Evolutionary conservation across 257 asterid genomes (phyloP), one percentile per base, ranked within the genome.

Genomic region (Echites panduratus): DNA sequence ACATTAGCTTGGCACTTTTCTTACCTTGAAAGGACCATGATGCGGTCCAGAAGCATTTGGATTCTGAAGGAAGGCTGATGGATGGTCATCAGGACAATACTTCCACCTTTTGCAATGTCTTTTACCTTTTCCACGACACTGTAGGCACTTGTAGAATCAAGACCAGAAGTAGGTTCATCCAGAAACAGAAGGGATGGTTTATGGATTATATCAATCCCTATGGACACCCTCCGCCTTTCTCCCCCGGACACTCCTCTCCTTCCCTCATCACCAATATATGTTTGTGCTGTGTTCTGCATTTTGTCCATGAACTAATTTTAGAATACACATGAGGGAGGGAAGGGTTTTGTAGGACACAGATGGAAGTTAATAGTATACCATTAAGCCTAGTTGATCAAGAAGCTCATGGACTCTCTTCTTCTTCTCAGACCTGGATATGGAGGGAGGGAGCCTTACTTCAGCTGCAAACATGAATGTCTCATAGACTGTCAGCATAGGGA

Each of bases 401-500:
- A 91, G 96, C 79, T 91, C 95, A 26, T 81, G 17, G 50, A 87
- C 96, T 77, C 96, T 73, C 64, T 84, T 85, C 87, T 82, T 89
- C 90, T 91, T 89, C 70, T 89, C 96, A 4, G 84, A 76, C 2
- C 89, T 81, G 74, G 97, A 84, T 58, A 91, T 73, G 0, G 95
- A 88, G 8, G 97, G 95, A 10, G 97, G 91, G 74, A 89, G 96
- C 90, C 97, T 84, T 0, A 89, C 91, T 72, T 91, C 95, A 29
- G 95, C 97, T 50, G 97, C 96, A 76, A 92, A 92, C 95, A 89
- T 82, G 82, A 92, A 84, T 0, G 97, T 88, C 89, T 92, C 97
- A 29, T 76, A 82, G 54, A 89, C 97, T 32, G 97, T 92, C 70
- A 92, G 49, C 97, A 89, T 89, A 14, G 96, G 90, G n/a, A 87